A percentile compares a stretch with the other conserved stretches of the same genome.
These are phyloP conservation scores for Globisporangium orthogonon DNA, from an alignment of 352 stramenopile species.

Conservation along the genomic window DNA sequence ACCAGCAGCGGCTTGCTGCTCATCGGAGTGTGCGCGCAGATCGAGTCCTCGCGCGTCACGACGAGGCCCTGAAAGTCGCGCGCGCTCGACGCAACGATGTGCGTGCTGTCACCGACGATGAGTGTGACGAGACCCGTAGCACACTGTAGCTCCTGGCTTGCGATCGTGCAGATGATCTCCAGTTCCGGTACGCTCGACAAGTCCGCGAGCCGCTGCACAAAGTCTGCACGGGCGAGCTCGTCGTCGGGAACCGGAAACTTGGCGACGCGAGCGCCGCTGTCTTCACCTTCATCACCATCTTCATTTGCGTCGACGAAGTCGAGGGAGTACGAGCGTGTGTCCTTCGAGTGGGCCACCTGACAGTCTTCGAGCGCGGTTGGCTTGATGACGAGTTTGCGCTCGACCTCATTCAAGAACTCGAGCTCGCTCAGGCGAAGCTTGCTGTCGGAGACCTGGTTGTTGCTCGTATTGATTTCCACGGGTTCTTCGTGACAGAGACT, in stretches of 20 bases:
- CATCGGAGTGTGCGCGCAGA: slow-evolving; percentile 55
- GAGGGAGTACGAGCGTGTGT: slow-evolving; percentile 25
- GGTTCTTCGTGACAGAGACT: background rate
- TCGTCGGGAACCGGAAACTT: slow-evolving; percentile 22
- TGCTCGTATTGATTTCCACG: background rate
- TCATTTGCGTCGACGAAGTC: slow-evolving; percentile 13
- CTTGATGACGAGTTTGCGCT: slow-evolving; percentile 14
- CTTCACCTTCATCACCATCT: slow-evolving; percentile 12
- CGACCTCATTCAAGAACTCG: slow-evolving; percentile 18
- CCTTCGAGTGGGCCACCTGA: slow-evolving; percentile 17
- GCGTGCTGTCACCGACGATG: slow-evolving; percentile 29
- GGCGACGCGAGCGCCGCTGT: slow-evolving; percentile 14
- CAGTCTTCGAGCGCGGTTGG: slow-evolving; percentile 21
- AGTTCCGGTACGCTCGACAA: slow-evolving; percentile 19
- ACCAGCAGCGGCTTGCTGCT: slow-evolving; percentile 37
- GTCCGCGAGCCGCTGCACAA: slow-evolving; percentile 18
- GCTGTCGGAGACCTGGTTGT: background rate
- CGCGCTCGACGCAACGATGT: slow-evolving; percentile 33
- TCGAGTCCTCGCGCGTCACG: slow-evolving; percentile 34
- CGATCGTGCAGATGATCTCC: slow-evolving; percentile 53
- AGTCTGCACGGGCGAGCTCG: slow-evolving; percentile 26
- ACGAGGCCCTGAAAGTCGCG: slow-evolving; percentile 17
- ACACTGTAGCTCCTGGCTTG: slow-evolving; percentile 37
- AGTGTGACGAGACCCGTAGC: slow-evolving; percentile 37
- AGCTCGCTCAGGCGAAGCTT: slow-evolving; percentile 1